A percentile compares a stretch with the other conserved stretches of the same genome.
phyloP scores from a whole-genome alignment of 768 basidiomycete species.

The Paxillus ammoniavirescens region DNA sequence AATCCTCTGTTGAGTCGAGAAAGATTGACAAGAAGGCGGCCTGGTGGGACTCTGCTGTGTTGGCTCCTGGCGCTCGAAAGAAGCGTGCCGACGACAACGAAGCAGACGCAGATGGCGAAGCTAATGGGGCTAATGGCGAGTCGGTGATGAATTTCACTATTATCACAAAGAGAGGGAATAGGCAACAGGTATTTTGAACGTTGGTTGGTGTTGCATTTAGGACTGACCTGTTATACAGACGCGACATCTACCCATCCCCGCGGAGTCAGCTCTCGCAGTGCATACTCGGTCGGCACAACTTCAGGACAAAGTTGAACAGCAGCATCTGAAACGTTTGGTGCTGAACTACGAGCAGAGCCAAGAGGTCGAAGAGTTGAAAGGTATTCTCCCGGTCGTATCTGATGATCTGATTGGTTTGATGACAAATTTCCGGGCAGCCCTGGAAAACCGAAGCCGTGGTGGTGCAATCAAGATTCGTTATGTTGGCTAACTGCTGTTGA shows the following conservation, averaged over 20 bases:
- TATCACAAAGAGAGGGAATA: constrained; percentile 90
- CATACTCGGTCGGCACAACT: constrained; percentile 90
- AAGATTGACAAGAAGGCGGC: constrained; percentile 89
- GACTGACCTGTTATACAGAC: constrained; percentile 43
- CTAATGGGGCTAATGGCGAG: constrained; percentile 28
- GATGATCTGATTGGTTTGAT: not conserved
- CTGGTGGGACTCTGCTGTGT: constrained; percentile 86
- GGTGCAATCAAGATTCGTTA: constrained; percentile 77
- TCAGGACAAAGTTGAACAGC: constrained; percentile 94
- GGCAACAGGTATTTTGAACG: constrained; percentile 63
- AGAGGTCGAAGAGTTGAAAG: constrained; percentile 80
- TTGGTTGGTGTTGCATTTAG: constrained; percentile 4
- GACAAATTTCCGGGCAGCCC: constrained; percentile 37
- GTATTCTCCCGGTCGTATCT: constrained; percentile 31
- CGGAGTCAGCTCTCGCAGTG: constrained; percentile 83
- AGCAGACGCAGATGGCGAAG: constrained; percentile 43
- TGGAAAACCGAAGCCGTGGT: constrained; percentile 66
- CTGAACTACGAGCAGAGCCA: constrained; percentile 89
- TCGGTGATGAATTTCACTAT: constrained; percentile 88
- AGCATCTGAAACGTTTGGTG: constrained; percentile 94
- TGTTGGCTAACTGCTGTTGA: constrained; percentile 49
- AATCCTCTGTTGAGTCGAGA: constrained; percentile 77
- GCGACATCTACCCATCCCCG: constrained; percentile 86
- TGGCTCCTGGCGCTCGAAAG: constrained; percentile 63
- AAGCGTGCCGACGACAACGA: constrained; percentile 62